Evolutionary conservation across 2,329 filamentous ascomycete species (phyloP), one percentile per base, ranked within the genome.

Genomic region (Aureobasidium pullulans): DNA sequence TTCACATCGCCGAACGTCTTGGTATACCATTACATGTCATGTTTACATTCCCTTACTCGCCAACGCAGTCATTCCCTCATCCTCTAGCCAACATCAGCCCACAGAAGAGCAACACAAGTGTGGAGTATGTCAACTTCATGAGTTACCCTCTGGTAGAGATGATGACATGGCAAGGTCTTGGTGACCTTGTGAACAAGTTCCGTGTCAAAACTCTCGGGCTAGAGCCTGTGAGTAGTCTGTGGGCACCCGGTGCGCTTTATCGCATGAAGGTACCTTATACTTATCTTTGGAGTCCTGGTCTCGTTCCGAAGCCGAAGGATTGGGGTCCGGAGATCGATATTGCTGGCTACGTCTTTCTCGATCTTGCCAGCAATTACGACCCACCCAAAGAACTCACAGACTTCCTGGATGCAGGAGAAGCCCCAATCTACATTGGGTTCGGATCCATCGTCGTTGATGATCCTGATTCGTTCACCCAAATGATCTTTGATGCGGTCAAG

Each of bases 121-220:
- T 90, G 8, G 87, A 91, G 19, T 89, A 89, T 68, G 84, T 86
- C 11, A 94, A 93, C 71, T 90, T 89, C 68, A 89, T 93, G 70
- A 87, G 84, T 1, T 94, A 92, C 68, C 85, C 87, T 0, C 73
- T 93, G 37, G 87, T 93, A 1, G 89, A 93, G 69, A 87, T 90
- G 83, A 89, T 93, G 77, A 80, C 77, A 16, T 80, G 77, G 77
- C 77, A 79, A 65, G 77, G 80, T 0, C 77, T 93, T 0, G 89
- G 89, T 2, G 89, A 92, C 69, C 74, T 93, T 31, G 82, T 93
- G 64, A 93, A 93, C 67, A 77, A 83, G 31, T 90, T 92, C 65
- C 80, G 89, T 48, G 78, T 84, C 5, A 83, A 85, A 58, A 89
- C 84, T 0, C 75, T 93, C 1, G 82, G 81, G 1, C 74, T 93